Evolutionary conservation across 1,284 basidiomycete species (phyloP).

Genomic region (Leccinum fuscescens): DNA sequence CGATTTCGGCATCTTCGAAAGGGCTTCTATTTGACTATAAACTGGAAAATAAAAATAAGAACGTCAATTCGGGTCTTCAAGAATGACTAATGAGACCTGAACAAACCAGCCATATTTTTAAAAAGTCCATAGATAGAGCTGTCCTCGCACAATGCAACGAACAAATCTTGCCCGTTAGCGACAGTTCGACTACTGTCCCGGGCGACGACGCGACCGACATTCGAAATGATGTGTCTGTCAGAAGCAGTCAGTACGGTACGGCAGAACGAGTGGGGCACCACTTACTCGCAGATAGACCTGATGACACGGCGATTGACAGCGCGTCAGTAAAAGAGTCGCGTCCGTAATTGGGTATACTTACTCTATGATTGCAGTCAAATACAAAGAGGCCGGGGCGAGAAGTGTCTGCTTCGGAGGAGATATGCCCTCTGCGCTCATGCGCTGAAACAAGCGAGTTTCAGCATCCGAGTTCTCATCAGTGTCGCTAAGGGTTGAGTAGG

Average conservation of each 20-base stretch:
- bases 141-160: conserved; percentile 85
- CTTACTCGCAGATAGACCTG: conserved; percentile 84
- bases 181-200: conserved; percentile 78
- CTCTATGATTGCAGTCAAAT: conserved; percentile 92
- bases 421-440: conserved; percentile 46
- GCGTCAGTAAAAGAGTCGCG: conserved; percentile 16
- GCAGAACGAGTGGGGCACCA: conserved; percentile 19
- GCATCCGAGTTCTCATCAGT: conserved; percentile 69
- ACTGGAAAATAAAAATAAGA: conserved; percentile 42
- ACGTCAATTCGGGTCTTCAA: conserved; percentile 11
- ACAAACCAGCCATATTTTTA: conserved; percentile 74
- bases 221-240: conserved; percentile 75
- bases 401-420: conserved; percentile 52
- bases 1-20: conserved; percentile 55
- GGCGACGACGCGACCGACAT: conserved; percentile 78
- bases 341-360: conserved; percentile 44
- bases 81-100: conserved; percentile 10
- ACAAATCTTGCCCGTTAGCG: conserved; percentile 78
- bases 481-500: conserved; percentile 82
- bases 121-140: conserved; percentile 80
- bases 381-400: conserved; percentile 83
- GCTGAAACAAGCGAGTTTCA: conserved; percentile 59
- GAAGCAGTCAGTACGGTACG: conserved; percentile 6
- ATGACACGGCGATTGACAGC: conserved; percentile 19
- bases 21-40: conserved; percentile 72